Base-by-base conservation (phyloP, 768 basidiomycete genomes). In the Lactifluus hygrophoroides region DNA sequence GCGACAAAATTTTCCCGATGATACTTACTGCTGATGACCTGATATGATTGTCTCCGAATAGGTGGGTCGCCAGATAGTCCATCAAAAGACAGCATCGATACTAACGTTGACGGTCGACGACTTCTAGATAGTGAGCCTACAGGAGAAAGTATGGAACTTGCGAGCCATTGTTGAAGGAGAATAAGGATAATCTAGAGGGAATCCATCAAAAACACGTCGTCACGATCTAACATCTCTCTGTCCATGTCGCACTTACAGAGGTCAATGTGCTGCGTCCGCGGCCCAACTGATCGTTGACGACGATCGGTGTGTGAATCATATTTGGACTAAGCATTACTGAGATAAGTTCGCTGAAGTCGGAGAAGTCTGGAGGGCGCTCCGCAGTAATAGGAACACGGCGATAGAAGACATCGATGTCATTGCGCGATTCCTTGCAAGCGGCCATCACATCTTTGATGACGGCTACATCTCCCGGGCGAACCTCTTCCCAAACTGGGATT, bases 211-310 rank as follows among this genome's bases (percentile, higher is more conserved):
- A 37, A 37, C 25, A 32, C 17, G 9, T n/a, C n/a, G n/a, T n/a
- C n/a, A n/a, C 10, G 27, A 17, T 35, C 17, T 11, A 28, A 17
- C 21, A 56, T 44, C 27, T 9, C 8, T 25, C 5, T 21, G 11
- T 3, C 42, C 30, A 6, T 37, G 28, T 45, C 0, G 25, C 38
- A 68, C 84, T 62, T 55, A 89, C 90, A 17, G 94, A 89, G n/a
- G 92, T 85, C 49, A 93, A 72, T 0, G 94, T 95, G 60, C 92
- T 94, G 65, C 96, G 78, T 10, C 95, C 94, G 30, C 92, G 79
- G 4, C 93, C 95, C 14, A 99, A 81, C 67, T 99, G 96, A 66
- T 94, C 96, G 67, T 98, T 99, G 35, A 99, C 80, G 17, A 99
- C 85, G 57, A 98, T 88, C 0, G 88, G 88, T 0, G 88, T 86